phyloP scores from a whole-genome alignment of 257 asterid species.

The Scutellaria barbata region DNA sequence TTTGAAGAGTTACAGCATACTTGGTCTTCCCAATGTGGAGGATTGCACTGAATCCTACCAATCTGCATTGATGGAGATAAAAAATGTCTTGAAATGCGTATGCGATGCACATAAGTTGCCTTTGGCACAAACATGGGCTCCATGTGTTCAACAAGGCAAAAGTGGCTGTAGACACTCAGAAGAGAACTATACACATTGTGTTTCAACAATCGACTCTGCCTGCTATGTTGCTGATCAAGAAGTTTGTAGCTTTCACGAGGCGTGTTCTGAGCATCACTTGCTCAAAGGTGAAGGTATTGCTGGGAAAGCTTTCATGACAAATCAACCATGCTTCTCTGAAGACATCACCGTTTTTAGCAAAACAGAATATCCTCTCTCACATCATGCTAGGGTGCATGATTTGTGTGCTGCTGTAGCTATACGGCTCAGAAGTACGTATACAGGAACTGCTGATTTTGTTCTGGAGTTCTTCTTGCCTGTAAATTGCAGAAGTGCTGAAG shows the following conservation, averaged over 20 bases:
- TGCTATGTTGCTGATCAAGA: slow-evolving; percentile 65
- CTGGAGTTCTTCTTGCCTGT: slow-evolving; percentile 77
- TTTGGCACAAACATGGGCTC: slow-evolving; percentile 83
- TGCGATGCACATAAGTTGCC: slow-evolving; percentile 68
- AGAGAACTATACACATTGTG: slow-evolving; percentile 61
- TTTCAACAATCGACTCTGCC: slow-evolving; percentile 70
- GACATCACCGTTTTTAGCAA: slow-evolving; percentile 68
- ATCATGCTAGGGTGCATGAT: slow-evolving; percentile 62
- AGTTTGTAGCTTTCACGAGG: slow-evolving; percentile 64
- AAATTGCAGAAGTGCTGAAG: slow-evolving; percentile 56
- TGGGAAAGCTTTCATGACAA: slow-evolving; percentile 74
- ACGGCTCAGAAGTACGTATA: slow-evolving; percentile 69
- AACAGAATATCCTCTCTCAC: slow-evolving; percentile 80
- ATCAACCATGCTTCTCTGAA: slow-evolving; percentile 71
- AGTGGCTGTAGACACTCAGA: slow-evolving; percentile 74
- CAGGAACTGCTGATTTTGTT: slow-evolving; percentile 70
- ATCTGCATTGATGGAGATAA: slow-evolving; percentile 60
- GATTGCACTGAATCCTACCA: slow-evolving; percentile 65
- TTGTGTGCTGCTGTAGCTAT: slow-evolving; percentile 72
- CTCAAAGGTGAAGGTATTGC: slow-evolving; percentile 85
- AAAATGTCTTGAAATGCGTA: slow-evolving; percentile 55
- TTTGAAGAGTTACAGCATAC: slow-evolving; percentile 56
- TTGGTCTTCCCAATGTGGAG: slow-evolving; percentile 50
- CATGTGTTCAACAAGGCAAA: slow-evolving; percentile 66
- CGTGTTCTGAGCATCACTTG: slow-evolving; percentile 79